Evolutionary conservation across 176 grass and related monocot genomes (phyloP), one percentile per base, ranked within the genome.

Genomic region (Metroxylon sagu): DNA sequence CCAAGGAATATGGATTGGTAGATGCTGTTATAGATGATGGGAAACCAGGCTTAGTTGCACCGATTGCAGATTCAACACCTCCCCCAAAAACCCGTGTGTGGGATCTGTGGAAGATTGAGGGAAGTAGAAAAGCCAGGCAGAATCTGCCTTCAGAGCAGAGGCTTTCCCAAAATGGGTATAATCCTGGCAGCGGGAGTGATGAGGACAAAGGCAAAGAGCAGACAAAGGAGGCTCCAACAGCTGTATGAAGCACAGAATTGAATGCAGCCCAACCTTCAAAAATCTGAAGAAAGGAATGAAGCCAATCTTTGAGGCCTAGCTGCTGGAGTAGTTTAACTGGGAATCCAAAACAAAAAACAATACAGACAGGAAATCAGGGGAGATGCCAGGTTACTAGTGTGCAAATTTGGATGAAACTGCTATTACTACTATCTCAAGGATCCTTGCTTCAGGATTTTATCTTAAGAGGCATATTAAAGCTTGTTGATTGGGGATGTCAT

Each of bases 1-100:
- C 93, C 30, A 88, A 97, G 76, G 87, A 88, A 66, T 97, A 97
- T 63, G 87, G 93, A 15, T 73, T 97, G 75, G 35, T 92, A 65
- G 93, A 92, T 65, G 65, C 39, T 10, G 64, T 97, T 43, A 80
- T 97, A 48, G 84, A 91, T 66, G 87, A 92, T 25, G 93, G 81
- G 14, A 97, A 91, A 72, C 73, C 53, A 0, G 84, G 76, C n/a
- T 81, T 97, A 48, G 76, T 97, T 55, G 93, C 87, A 75, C 93
- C 93, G 2, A 66, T 87, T 50, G 81, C 81, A 17, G 81, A 85
- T 26, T 48, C 84, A 19, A 54, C 73, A 26, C 76, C 80, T 19
- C 93, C 93, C 39, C 93, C 93, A 52, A 85, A 92, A 84, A 82
- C 78, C 6, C 87, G 75, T 26, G 64, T 90, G 25, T 90, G 87